These are phyloP conservation scores for Annona squamosa DNA, from an alignment of 164 flowering plant species.

Conservation along the genomic window DNA sequence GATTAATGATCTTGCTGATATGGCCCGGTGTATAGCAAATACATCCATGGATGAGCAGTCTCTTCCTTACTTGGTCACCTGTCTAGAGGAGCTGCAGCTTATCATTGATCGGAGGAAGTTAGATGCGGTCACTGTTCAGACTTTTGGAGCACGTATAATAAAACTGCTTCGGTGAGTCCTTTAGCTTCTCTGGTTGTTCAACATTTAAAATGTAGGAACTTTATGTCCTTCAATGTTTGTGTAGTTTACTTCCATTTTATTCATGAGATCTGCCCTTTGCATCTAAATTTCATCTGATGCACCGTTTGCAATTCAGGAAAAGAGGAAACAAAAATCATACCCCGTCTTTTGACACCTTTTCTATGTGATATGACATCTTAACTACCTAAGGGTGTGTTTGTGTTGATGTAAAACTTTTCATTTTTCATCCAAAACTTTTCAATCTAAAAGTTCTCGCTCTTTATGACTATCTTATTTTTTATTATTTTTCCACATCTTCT, in stretches of 20 bases:
- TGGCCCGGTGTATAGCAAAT: constrained; percentile 84
- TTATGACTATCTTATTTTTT: too few species aligned
- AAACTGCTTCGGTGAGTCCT: constrained; percentile 71
- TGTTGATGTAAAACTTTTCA: too few species aligned
- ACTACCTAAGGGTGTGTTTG: too few species aligned
- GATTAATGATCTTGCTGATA: constrained; percentile 97
- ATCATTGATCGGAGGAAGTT: constrained; percentile 68
- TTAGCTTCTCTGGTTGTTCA: constrained; percentile 6
- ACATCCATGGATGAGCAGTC: constrained; percentile 66
- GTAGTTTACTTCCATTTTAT: not conserved
- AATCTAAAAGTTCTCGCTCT: too few species aligned
- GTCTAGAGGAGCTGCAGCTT: constrained; percentile 77
- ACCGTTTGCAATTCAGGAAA: not conserved
- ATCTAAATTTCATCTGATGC: not conserved
- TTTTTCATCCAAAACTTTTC: too few species aligned
- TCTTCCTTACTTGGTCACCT: constrained; percentile 54
- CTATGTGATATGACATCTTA: too few species aligned
- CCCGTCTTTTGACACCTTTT: too few species aligned
- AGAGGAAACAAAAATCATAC: not conserved
- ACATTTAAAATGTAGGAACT: not conserved
- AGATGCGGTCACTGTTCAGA: constrained; percentile 89
- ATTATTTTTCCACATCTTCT: too few species aligned
- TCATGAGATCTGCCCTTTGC: not conserved
- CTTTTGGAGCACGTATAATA: constrained; percentile 95
- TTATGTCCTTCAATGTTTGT: not conserved